Percentiles rank a stretch among this genome's conserved stretches.
These are phyloP conservation scores for Metschnikowia baotianmanensis DNA, from an alignment of 805 yeast species.

Conservation along the genomic window DNA sequence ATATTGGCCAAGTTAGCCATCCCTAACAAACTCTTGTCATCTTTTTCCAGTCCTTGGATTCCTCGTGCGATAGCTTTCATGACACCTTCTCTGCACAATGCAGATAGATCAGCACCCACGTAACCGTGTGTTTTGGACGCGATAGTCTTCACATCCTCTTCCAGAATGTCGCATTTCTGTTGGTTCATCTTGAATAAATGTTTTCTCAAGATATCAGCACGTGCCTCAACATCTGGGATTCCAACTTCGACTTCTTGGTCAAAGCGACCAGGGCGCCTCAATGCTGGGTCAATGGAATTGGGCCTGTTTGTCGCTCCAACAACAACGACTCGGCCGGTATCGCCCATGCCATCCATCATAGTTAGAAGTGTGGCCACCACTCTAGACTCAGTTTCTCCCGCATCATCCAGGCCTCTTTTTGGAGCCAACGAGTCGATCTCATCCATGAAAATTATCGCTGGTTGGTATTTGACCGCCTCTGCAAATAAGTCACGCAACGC, in stretches of 20 bases:
- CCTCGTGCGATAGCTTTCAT: constrained; percentile 76
- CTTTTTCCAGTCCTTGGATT: constrained; percentile 22
- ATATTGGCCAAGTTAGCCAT: constrained; percentile 3
- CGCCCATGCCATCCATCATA: constrained; percentile 75
- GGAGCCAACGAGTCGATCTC: constrained; percentile 94
- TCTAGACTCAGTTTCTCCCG: constrained; percentile 87
- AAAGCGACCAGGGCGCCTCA: constrained; percentile 84
- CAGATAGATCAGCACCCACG: constrained; percentile 94
- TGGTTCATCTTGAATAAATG: constrained; percentile 54
- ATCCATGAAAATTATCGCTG: constrained; percentile 84
- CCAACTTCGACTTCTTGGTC: constrained; percentile 90
- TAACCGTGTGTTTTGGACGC: constrained; percentile 91
- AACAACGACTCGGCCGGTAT: constrained; percentile 60
- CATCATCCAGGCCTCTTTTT: constrained; percentile 73
- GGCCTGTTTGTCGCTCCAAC: constrained; percentile 77
- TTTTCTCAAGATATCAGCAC: constrained; percentile 67
- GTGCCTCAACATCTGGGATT: constrained; percentile 82
- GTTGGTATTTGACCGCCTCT: constrained; percentile 85
- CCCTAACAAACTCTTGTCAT: constrained; percentile 2
- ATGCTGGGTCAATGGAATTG: constrained; percentile 63
- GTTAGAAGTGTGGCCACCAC: constrained; percentile 87
- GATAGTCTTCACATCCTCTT: constrained; percentile 55
- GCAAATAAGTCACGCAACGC: constrained; percentile 76
- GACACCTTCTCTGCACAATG: constrained; percentile 84
- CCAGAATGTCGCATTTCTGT: constrained; percentile 45